Evolutionary conservation across 192 early-diverging fungal genomes (phyloP), one percentile per base, ranked within the genome.

Genomic region (Linnemannia schmuckeri): DNA sequence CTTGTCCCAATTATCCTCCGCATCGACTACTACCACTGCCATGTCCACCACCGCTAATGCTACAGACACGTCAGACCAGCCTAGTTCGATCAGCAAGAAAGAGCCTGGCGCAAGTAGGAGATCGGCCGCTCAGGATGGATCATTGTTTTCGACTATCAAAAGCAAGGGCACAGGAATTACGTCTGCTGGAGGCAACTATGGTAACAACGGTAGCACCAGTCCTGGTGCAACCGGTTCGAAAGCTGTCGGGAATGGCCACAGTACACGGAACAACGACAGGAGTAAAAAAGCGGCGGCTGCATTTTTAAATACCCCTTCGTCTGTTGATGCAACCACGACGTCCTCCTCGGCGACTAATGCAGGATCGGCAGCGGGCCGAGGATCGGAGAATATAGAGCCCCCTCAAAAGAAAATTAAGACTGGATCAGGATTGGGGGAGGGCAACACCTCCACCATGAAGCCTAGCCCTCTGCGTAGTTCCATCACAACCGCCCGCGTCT

Each of bases 391-490:
- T 15, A 72, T 49, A 71, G 47, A 27, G 3, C 47, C 77, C 6
- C 49, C 77, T 18, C 49, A 72, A 30, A 72, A 79, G 52, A 52
- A 72, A 54, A 44, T 40, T 52, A 55, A 79, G 46, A 72, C 69
- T 35, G 30, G 38, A n/a, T n/a, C 37, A 35, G 68, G 75, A 61
- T 13, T 30, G 41, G 55, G 27, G 18, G 42, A 63, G 15, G 17
- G 42, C 38, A 46, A 40, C 40, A 68, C 35, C 38, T 7, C 63
- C 9, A 38, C 68, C 30, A 77, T 77, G 38, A 71, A 70, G 24
- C 68, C 77, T 6, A 79, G 77, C 22, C 77, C 77, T 20, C 22
- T 79, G 52, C 42, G 77, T 30, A 79, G 55, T n/a, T 79, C 70
- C 10, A 52, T 79, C 10, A 78, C 66, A 22, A 78, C 55, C 30